phyloP scores from a whole-genome alignment of 495 filamentous ascomycete genomes.

The Hypoxylon lenormandii region DNA sequence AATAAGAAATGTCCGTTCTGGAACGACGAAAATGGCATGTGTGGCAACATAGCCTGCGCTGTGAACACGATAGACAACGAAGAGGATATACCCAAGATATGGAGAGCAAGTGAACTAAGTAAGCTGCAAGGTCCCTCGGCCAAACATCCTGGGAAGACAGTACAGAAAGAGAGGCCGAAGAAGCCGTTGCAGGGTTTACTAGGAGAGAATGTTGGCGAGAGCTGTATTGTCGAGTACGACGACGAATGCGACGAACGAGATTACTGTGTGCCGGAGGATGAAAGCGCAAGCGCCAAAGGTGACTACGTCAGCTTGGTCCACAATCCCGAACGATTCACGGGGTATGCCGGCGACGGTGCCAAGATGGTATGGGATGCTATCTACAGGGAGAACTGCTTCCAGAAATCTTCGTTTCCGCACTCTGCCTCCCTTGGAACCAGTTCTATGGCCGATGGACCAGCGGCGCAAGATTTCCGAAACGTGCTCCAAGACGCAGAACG shows the following conservation, averaged over 20 bases:
- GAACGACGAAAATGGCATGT: slow-evolving; percentile 92
- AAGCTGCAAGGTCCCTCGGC: slow-evolving; percentile 94
- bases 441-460: slow-evolving; percentile 66
- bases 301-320: slow-evolving; percentile 95
- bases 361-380: slow-evolving; percentile 95
- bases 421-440: slow-evolving; percentile 58
- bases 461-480: slow-evolving; percentile 83
- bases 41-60: slow-evolving; percentile 95
- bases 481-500: slow-evolving; percentile 79
- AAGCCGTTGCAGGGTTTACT: slow-evolving; percentile 83
- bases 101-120: slow-evolving; percentile 90
- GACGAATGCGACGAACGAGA: slow-evolving; percentile 98
- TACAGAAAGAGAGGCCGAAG: slow-evolving; percentile 74
- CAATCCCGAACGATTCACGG: slow-evolving; percentile 95
- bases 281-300: slow-evolving; percentile 84
- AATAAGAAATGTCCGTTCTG: slow-evolving; percentile 96
- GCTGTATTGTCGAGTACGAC: slow-evolving; percentile 95
- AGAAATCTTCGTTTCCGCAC: slow-evolving; percentile 70
- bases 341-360: slow-evolving; percentile 84
- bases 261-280: slow-evolving; percentile 96
- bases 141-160: slow-evolving; percentile 80
- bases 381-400: slow-evolving; percentile 97
- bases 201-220: slow-evolving; percentile 89
- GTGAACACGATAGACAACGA: slow-evolving; percentile 97
- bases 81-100: slow-evolving; percentile 88